Evolutionary conservation across 805 yeast genomes (phyloP).

Genomic region (Zygosaccharomyces rouxii): DNA sequence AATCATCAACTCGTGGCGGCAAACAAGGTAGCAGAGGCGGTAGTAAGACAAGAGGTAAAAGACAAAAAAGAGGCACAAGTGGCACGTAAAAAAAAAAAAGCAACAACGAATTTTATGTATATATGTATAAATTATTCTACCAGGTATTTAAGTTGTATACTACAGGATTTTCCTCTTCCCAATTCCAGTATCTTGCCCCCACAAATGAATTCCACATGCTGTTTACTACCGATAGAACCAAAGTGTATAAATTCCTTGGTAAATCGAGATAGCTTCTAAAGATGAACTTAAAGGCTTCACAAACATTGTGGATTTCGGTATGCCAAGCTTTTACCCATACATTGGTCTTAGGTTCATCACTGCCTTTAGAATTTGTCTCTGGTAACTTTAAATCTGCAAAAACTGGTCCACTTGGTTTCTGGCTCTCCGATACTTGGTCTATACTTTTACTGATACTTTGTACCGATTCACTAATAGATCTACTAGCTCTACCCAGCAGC

Average conservation of each 20-base stretch:
- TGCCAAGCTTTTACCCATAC: constrained; percentile 43
- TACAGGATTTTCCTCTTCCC: constrained; percentile 22
- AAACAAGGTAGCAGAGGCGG: constrained; percentile 23
- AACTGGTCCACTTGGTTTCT: constrained; percentile 3
- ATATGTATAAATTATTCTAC: constrained; percentile 7
- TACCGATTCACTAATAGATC: constrained; percentile 17
- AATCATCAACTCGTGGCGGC: constrained; percentile 19
- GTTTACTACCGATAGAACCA: constrained; percentile 45
- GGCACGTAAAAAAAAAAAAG: constrained; percentile 27
- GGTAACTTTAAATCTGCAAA: constrained; percentile 32
- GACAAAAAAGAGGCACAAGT: constrained; percentile 24
- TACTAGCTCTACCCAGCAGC: constrained; percentile 29
- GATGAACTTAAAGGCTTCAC: constrained; percentile 61
- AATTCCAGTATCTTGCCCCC: constrained; percentile 44
- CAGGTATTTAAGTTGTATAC: constrained; percentile 22
- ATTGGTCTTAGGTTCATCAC: constrained; percentile 8
- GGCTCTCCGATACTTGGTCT: neutral
- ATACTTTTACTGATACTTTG: constrained; percentile 14
- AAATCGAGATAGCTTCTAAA: constrained; percentile 60
- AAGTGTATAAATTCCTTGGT: constrained; percentile 57
- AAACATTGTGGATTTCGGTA: constrained; percentile 48
- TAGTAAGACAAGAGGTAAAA: constrained; percentile 8
- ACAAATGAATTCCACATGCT: constrained; percentile 70
- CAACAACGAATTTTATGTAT: constrained; percentile 23
- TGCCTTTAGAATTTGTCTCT: constrained; percentile 6